phyloP scores from a whole-genome alignment of 352 stramenopile genomes.

The Pythium rhizo-oryzae region DNA sequence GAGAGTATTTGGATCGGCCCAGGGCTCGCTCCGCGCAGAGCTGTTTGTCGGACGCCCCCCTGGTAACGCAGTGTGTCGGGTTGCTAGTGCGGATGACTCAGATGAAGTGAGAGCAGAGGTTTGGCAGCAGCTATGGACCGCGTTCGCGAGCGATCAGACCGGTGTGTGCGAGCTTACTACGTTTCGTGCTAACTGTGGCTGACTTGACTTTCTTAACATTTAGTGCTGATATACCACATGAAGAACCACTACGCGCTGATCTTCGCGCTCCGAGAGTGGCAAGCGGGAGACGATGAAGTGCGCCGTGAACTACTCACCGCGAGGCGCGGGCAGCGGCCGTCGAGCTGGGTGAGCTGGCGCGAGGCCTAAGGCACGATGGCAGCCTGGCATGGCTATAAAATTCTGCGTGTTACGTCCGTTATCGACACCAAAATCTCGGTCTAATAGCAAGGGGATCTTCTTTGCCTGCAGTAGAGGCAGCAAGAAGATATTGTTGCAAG shows the following conservation, averaged over 20 bases:
- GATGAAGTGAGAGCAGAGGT: not conserved
- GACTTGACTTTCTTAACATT: not conserved
- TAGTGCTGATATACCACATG: conserved; percentile 62
- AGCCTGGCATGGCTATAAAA: conserved; percentile 66
- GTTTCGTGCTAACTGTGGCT: too few relatives aligned
- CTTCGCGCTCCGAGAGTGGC: conserved; percentile 65
- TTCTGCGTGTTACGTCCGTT: conserved; percentile 37
- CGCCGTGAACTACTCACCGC: conserved; percentile 57
- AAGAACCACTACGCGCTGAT: conserved; percentile 85
- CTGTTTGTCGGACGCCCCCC: conserved; percentile 13
- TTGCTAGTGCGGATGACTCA: conserved; percentile 14
- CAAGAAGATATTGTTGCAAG: too few relatives aligned
- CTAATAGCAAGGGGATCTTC: not conserved
- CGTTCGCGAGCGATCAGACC: conserved; percentile 16
- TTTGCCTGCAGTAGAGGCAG: too few relatives aligned
- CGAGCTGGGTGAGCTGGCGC: conserved; percentile 56
- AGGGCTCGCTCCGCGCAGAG: not conserved
- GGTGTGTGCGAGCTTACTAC: too few relatives aligned
- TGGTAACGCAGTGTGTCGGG: not conserved
- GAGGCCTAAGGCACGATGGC: conserved; percentile 58
- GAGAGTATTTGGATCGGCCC: not conserved
- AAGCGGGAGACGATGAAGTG: not conserved
- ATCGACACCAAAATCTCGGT: conserved; percentile 7
- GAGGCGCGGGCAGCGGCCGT: conserved; percentile 63
- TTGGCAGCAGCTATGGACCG: conserved; percentile 31